Conservation (phyloP, 2,329 filamentous ascomycete species). For the Tolypocladium pustulatum region DNA sequence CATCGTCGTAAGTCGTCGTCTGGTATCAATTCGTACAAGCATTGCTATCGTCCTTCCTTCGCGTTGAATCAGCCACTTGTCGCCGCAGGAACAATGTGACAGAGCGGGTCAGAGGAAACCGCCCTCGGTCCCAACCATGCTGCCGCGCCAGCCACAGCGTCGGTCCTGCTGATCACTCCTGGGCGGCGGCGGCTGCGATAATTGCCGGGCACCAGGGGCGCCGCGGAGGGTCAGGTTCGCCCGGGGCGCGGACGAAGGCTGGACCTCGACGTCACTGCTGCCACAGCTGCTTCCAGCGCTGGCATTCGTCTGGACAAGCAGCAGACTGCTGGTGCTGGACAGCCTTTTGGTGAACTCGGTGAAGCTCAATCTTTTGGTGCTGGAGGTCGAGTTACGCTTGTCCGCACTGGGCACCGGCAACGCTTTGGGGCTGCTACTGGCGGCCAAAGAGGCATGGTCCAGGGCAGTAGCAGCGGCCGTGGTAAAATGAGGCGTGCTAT, state of each 20-base stretch:
- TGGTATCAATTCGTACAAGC: slow-evolving; percentile 1
- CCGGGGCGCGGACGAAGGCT: slow-evolving; percentile 23
- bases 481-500: slow-evolving; percentile 38
- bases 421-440: slow-evolving; percentile 11
- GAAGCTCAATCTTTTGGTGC: slow-evolving; percentile 48
- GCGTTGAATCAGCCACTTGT: not conserved
- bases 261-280: slow-evolving; percentile 33
- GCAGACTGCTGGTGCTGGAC: slow-evolving; percentile 49
- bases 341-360: slow-evolving; percentile 50
- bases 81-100: not conserved
- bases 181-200: slow-evolving; percentile 14
- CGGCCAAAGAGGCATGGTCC: slow-evolving; percentile 10
- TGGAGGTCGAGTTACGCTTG: slow-evolving; percentile 42
- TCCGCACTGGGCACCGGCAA: slow-evolving; percentile 21
- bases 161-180: slow-evolving; percentile 28
- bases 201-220: slow-evolving; percentile 16
- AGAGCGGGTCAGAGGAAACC: slow-evolving; percentile 37
- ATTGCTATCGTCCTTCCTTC: not conserved
- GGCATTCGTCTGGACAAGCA: slow-evolving; percentile 48
- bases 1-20: not conserved
- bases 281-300: slow-evolving; percentile 36
- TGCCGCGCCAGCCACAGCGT: slow-evolving; percentile 46
- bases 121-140: slow-evolving; percentile 44
- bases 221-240: slow-evolving; percentile 32
- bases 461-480: slow-evolving; percentile 11